Percentiles rank a stretch among this genome's conserved stretches.
These are phyloP conservation scores for Jamesozyma piceae DNA, from an alignment of 805 yeast species.

Conservation along the genomic window DNA sequence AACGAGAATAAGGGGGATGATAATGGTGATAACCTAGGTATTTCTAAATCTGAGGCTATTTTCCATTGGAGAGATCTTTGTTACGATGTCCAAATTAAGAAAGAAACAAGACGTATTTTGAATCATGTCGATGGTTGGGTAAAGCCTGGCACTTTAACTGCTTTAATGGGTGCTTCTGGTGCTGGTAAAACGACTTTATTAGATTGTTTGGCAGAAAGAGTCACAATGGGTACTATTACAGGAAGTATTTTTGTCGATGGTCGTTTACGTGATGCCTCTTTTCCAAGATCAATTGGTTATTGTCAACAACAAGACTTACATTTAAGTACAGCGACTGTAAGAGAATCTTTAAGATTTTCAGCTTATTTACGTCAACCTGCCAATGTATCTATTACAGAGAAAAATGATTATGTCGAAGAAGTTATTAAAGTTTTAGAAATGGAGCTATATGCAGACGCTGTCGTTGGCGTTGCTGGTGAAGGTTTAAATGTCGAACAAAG, in stretches of 20 bases:
- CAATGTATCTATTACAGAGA: slow-evolving; percentile 42
- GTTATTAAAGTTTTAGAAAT: slow-evolving; percentile 54
- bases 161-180: slow-evolving; percentile 70
- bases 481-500: slow-evolving; percentile 55
- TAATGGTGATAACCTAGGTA: slow-evolving; percentile 8
- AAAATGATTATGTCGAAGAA: slow-evolving; percentile 55
- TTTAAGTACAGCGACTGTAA: slow-evolving; percentile 55
- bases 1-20: neutral
- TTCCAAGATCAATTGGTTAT: slow-evolving; percentile 56
- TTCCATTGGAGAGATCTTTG: slow-evolving; percentile 74
- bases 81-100: slow-evolving; percentile 56
- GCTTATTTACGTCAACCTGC: slow-evolving; percentile 61
- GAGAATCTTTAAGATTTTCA: slow-evolving; percentile 60
- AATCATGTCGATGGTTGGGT: slow-evolving; percentile 73
- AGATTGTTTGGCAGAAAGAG: slow-evolving; percentile 62
- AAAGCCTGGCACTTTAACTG: slow-evolving; percentile 73
- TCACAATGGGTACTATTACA: slow-evolving; percentile 59
- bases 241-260: slow-evolving; percentile 65
- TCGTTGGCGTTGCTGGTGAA: slow-evolving; percentile 59
- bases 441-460: slow-evolving; percentile 55
- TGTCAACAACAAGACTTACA: slow-evolving; percentile 75
- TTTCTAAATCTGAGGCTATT: slow-evolving; percentile 36
- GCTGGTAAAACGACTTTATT: slow-evolving; percentile 76
- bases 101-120: slow-evolving; percentile 51
- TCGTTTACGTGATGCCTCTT: slow-evolving; percentile 46